These are phyloP conservation scores for Chytriomyces sp. DNA, from an alignment of 192 early-diverging fungal genomes.

Conservation along the genomic window DNA sequence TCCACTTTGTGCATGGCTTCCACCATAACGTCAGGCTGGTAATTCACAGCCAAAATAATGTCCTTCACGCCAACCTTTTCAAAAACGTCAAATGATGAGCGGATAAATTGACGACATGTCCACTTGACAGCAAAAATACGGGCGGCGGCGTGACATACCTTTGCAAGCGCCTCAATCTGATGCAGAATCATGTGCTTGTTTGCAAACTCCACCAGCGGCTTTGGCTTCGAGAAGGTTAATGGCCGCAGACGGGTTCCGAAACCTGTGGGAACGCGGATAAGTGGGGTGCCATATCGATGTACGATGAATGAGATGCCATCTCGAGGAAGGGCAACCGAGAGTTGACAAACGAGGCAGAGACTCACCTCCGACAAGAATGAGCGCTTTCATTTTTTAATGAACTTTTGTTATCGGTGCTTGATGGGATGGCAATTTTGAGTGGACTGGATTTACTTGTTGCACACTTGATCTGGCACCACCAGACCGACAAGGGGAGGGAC, in stretches of 20 bases:
- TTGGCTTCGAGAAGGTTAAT: conserved; percentile 93
- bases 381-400: conserved; percentile 55
- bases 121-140: conserved; percentile 1
- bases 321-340: not conserved
- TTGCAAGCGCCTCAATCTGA: conserved; percentile 95
- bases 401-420: not conserved
- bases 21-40: conserved; percentile 98
- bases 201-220: conserved; percentile 99
- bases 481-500: no score
- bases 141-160: conserved; percentile 63
- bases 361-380: conserved; percentile 63
- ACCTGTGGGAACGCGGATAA: conserved; percentile 54
- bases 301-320: not conserved
- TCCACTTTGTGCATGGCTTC: conserved; percentile 92
- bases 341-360: not conserved
- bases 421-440: conserved; percentile 2
- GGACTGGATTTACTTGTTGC: not conserved
- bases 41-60: conserved; percentile 98
- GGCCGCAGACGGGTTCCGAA: conserved; percentile 99
- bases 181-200: conserved; percentile 99
- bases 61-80: conserved; percentile 94
- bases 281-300: not conserved
- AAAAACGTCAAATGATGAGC: not conserved
- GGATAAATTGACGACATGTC: not conserved
- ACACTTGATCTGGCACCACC: not conserved